Percentiles rank a stretch among this genome's conserved stretches.
Conservation (phyloP, 768 basidiomycete genomes). For the Clitopilus hobsonii region DNA sequence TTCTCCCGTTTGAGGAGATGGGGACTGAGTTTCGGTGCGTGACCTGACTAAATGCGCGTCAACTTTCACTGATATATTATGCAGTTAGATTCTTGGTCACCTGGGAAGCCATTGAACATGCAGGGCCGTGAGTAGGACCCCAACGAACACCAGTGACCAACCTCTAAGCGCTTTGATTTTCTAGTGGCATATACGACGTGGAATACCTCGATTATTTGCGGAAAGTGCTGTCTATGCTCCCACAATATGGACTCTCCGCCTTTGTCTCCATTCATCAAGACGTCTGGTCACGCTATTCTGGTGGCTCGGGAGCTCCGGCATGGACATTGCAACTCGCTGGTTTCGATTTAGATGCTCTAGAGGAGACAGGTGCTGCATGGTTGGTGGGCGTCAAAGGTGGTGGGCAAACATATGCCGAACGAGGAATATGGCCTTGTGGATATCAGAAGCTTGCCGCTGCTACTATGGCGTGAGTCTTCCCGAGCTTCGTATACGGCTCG, state of each 20-base stretch:
- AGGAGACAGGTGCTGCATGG: conserved; percentile 86
- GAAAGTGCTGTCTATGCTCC: conserved; percentile 59
- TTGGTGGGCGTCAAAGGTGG: conserved; percentile 73
- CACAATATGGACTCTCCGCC: conserved; percentile 66
- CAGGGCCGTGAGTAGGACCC: conserved; percentile 67
- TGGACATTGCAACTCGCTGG: conserved; percentile 91
- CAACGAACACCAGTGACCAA: neutral
- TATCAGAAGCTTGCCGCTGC: conserved; percentile 92
- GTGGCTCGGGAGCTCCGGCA: conserved; percentile 93
- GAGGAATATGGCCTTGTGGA: conserved; percentile 89
- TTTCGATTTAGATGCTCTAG: conserved; percentile 76
- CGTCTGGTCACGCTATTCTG: conserved; percentile 92
- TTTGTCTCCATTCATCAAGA: conserved; percentile 90
- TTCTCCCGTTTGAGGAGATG: conserved; percentile 76
- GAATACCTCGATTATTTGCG: conserved; percentile 82
- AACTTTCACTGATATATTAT: neutral
- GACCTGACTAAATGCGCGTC: neutral
- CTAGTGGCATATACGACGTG: conserved; percentile 77
- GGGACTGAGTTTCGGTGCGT: conserved; percentile 83
- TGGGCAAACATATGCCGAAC: conserved; percentile 70
- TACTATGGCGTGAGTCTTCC: conserved; percentile 75
- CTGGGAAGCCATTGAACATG: conserved; percentile 97
- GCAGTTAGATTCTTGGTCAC: conserved; percentile 89
- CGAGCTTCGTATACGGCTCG: neutral
- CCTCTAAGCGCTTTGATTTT: conserved; percentile 4